Evolutionary conservation across 225 moss, liverwort and hornwort species (phyloP), one percentile per base, ranked within the genome.

Genomic region (Straminergon stramineum): DNA sequence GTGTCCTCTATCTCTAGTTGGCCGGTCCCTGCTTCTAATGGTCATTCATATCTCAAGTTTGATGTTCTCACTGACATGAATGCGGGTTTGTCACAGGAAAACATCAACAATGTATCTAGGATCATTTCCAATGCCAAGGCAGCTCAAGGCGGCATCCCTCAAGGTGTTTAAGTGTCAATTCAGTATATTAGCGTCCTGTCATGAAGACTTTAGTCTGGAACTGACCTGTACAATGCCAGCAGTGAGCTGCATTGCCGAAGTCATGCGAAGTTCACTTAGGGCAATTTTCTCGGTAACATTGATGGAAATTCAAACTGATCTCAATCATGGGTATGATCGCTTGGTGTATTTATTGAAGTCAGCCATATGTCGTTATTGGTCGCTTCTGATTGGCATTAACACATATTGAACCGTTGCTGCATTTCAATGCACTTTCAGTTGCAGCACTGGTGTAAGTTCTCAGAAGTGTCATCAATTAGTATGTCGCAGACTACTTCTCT

Each of bases 91-190:
- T 11, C 89, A 55, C 95, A 97, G 97, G 97, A 97, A 66, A 97
- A 96, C n/a, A 94, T 96, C 84, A 96, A 79, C 90, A 96, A 92
- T 81, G 95, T 97, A 61, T 95, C 94, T 64, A 93, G 97, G 71
- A 96, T 96, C 48, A 91, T 96, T n/a, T 89, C 93, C 22, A 93
- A 89, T 91, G 95, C 95, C 12, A 96, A 94, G 91, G 88, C 93
- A 35, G 88, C 92, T 26, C 94, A 94, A 88, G 91, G 85, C 27
- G 92, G 93, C 70, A 92, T 95, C 76, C 94, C 95, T 51, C 96
- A 95, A 94, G 92, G 92, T 83, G 84, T 97, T 86, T 95, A 95
- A 89, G 84, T 84, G 78, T 89, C 91, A 64, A 88, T 82, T 83
- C 63, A 88, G 73, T 88, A 91, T 63, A 81, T 45, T 90, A 78